phyloP scores from a whole-genome alignment of 208 protist genomes.

The Strigomonas galati region DNA sequence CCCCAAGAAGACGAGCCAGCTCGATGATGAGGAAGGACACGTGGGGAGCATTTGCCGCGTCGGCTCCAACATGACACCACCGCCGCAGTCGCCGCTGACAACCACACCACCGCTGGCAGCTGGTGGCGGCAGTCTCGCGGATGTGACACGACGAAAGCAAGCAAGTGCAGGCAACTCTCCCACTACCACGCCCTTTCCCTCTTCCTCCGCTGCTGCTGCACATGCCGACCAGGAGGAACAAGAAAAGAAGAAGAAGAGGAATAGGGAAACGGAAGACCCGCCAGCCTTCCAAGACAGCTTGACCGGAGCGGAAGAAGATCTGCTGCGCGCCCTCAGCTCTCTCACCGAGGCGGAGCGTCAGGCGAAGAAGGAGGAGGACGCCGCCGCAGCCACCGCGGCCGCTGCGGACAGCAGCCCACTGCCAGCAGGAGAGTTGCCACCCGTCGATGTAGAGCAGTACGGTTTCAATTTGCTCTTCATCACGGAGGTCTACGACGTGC shows the following conservation, averaged over 20 bases:
- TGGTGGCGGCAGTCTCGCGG: no score
- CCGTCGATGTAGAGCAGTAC: slow-evolving; percentile 80
- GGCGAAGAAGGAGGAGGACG: background rate
- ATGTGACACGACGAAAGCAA: no score
- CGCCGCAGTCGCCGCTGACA: no score
- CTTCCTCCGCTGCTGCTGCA: background rate
- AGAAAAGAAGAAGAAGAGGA: no score
- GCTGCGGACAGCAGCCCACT: background rate
- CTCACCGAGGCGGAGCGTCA: background rate
- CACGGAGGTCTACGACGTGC: slow-evolving; percentile 55
- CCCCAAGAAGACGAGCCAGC: background rate
- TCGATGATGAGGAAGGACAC: background rate
- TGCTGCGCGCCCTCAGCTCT: background rate
- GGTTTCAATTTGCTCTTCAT: slow-evolving; percentile 67
- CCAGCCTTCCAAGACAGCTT: background rate
- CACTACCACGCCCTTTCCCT: background rate
- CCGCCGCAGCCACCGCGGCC: background rate
- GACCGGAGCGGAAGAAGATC: background rate
- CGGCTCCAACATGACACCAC: no score
- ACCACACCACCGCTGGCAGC: no score
- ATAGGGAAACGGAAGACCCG: no score
- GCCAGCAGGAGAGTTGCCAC: slow-evolving; percentile 14
- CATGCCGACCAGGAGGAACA: no score
- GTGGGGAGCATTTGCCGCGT: no score
- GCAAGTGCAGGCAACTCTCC: background rate